Conservation (phyloP, 306 rosid species). For the Quercus wislizeni region DNA sequence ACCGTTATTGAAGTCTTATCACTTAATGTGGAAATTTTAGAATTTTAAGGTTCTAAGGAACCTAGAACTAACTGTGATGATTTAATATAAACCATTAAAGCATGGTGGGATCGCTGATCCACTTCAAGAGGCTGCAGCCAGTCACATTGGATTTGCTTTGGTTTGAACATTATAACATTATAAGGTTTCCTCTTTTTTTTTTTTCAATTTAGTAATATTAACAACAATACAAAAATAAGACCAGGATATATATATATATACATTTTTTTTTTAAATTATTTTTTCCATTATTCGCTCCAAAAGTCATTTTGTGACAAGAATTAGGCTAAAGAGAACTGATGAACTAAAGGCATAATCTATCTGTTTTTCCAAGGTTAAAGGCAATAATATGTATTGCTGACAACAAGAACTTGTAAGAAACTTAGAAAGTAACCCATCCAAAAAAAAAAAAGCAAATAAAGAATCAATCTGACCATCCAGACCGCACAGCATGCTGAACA, state of each 20-base stretch:
- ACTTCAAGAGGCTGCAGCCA: not conserved
- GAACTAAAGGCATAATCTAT: not conserved
- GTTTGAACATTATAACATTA: not conserved
- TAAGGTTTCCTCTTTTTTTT: not conserved
- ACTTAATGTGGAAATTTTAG: not conserved
- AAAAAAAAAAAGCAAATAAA: not conserved
- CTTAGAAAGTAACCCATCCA: not conserved
- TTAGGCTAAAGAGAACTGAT: not conserved
- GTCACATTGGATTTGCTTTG: not conserved
- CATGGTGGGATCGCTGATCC: not conserved
- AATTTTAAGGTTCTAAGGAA: not conserved
- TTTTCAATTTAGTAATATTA: not conserved
- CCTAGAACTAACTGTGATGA: not conserved
- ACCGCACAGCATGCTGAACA: conserved; percentile 86
- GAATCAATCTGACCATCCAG: conserved; percentile 81
- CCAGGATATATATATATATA: not conserved
- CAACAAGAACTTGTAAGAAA: conserved; percentile 15
- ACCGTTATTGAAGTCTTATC: not conserved
- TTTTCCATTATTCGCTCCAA: not conserved
- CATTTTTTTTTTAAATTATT: not conserved
- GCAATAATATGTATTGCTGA: conserved; percentile 3
- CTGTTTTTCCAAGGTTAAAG: not conserved
- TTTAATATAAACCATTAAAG: not conserved
- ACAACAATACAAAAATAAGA: not conserved
- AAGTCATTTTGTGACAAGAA: not conserved